Percentiles rank a stretch among this genome's conserved stretches.
These are phyloP conservation scores for Fusarium oligoseptatum DNA, from an alignment of 2,329 filamentous ascomycete species.

Conservation along the genomic window DNA sequence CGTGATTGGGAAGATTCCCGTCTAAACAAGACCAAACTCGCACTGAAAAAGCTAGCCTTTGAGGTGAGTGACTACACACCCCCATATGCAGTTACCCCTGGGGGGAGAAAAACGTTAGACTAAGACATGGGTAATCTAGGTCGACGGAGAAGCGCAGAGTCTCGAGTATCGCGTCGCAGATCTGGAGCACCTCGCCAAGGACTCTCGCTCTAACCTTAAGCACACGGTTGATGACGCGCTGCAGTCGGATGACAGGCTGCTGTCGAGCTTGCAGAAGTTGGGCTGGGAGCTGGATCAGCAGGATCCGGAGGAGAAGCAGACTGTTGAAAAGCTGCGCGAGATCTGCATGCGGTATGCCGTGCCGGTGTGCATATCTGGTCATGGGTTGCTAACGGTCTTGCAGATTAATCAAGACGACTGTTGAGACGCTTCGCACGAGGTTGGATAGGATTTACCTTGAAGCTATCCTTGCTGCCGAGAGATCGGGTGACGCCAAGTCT, in stretches of 20 bases:
- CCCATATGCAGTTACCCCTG: not conserved
- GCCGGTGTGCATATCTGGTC: not conserved
- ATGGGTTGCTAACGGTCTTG: conserved; percentile 17
- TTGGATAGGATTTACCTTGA: conserved; percentile 70
- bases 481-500: conserved; percentile 43
- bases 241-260: conserved; percentile 73
- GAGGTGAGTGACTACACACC: conserved; percentile 51
- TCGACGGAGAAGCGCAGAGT: conserved; percentile 62
- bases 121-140: conserved; percentile 49
- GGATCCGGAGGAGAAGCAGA: conserved; percentile 64
- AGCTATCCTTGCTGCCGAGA: conserved; percentile 51
- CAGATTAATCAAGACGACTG: conserved; percentile 69
- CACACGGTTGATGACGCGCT: conserved; percentile 65
- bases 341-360: conserved; percentile 63
- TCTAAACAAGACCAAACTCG: conserved; percentile 50
- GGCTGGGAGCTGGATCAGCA: conserved; percentile 70
- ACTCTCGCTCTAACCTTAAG: conserved; percentile 59
- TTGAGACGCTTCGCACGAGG: conserved; percentile 66
- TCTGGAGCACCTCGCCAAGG: conserved; percentile 64
- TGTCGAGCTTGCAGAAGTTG: conserved; percentile 75
- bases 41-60: conserved; percentile 57
- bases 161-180: conserved; percentile 62
- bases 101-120: not conserved
- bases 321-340: conserved; percentile 70
- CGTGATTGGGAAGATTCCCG: conserved; percentile 47